Conservation (phyloP, 73 alveolate species). For the Effrenium voratum region DNA sequence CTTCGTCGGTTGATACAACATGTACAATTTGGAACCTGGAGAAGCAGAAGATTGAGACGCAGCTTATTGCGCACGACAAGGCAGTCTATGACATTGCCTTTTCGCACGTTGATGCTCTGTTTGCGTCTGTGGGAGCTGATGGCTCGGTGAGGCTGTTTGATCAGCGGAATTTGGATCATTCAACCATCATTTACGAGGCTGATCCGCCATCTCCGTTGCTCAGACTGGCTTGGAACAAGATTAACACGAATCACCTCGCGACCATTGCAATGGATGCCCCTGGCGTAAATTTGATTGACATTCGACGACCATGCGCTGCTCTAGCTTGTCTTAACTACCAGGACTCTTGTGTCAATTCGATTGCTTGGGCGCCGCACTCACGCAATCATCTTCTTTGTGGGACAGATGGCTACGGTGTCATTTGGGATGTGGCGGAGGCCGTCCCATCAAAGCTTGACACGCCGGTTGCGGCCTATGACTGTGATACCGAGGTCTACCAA, state of each 20-base stretch:
- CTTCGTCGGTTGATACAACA: conserved; percentile 99
- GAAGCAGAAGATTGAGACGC: conserved; percentile 97
- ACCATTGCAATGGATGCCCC: conserved; percentile 97
- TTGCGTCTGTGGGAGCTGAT: conserved; percentile 99
- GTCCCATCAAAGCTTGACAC: conserved; percentile 80
- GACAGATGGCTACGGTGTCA: conserved; percentile 97
- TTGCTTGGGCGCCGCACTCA: conserved; percentile 98
- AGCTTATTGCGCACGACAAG: conserved; percentile 99
- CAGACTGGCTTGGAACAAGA: conserved; percentile 98
- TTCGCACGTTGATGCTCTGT: conserved; percentile 97
- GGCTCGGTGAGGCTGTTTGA: conserved; percentile 99
- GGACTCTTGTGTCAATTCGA: conserved; percentile 97
- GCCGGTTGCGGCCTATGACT: conserved; percentile 81
- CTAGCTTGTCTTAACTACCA: conserved; percentile 97
- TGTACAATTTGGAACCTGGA: conserved; percentile 99
- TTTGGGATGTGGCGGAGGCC: conserved; percentile 97
- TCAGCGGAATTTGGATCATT: conserved; percentile 98
- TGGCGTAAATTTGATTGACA: conserved; percentile 97
- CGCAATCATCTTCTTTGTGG: conserved; percentile 98
- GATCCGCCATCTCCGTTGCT: conserved; percentile 96
- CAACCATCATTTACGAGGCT: conserved; percentile 98
- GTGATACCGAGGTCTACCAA: conserved; percentile 96
- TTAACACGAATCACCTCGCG: conserved; percentile 97
- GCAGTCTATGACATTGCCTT: conserved; percentile 99
- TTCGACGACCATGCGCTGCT: conserved; percentile 97